phyloP scores from a whole-genome alignment of 495 filamentous ascomycete genomes.

The Chlorociboria aeruginascens region DNA sequence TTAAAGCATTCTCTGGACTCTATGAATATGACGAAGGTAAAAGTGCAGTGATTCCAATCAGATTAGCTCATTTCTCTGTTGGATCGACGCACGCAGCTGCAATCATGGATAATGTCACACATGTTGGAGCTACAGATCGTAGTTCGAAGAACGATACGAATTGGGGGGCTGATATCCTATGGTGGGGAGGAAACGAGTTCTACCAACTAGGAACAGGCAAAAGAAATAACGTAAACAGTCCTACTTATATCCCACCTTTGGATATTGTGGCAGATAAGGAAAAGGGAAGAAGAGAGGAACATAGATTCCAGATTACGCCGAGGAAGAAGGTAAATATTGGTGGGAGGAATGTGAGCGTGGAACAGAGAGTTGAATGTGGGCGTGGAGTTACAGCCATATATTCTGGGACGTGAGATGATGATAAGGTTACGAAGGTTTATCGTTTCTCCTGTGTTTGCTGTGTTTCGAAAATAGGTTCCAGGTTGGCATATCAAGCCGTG shows the following conservation, averaged over 20 bases:
- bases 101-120: slow-evolving; percentile 66
- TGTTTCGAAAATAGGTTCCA: not conserved
- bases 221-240: slow-evolving; percentile 62
- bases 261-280: slow-evolving; percentile 32
- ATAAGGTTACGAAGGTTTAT: not conserved
- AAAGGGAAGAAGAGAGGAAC: slow-evolving; percentile 44
- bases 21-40: slow-evolving; percentile 73
- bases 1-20: slow-evolving; percentile 71
- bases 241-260: slow-evolving; percentile 68
- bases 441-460: slow-evolving; percentile 2
- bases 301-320: slow-evolving; percentile 81
- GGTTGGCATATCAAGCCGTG: not conserved
- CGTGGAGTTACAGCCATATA: slow-evolving; percentile 77
- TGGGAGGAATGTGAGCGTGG: slow-evolving; percentile 55
- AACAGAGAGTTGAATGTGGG: slow-evolving; percentile 85
- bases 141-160: slow-evolving; percentile 53
- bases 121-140: slow-evolving; percentile 36
- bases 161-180: slow-evolving; percentile 76
- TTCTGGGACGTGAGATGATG: slow-evolving; percentile 26
- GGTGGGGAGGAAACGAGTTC: slow-evolving; percentile 90
- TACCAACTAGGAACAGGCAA: slow-evolving; percentile 89
- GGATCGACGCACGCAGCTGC: slow-evolving; percentile 73
- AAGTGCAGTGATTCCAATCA: slow-evolving; percentile 61
- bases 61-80: slow-evolving; percentile 53
- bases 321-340: slow-evolving; percentile 51